These are phyloP conservation scores for Colletotrichum salicis DNA, from an alignment of 2,329 filamentous ascomycete species.

Conservation along the genomic window DNA sequence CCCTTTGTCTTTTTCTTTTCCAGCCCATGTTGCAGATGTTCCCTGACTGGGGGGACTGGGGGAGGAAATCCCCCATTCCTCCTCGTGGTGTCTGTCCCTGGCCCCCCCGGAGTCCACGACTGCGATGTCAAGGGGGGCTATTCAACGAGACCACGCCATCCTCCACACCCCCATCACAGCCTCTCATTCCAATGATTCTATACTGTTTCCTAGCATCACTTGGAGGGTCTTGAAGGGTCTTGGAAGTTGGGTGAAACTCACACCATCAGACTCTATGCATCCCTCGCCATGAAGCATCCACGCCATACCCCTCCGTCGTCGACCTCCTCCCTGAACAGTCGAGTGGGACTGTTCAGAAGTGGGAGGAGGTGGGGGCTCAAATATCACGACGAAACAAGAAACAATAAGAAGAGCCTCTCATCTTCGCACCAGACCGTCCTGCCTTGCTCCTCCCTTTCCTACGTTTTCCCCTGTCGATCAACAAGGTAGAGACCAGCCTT, in stretches of 20 bases:
- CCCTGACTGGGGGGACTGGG: background rate
- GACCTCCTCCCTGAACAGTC: background rate
- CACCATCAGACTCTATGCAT: conserved; percentile 14
- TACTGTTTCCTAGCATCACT: background rate
- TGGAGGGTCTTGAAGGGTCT: background rate
- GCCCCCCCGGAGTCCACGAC: background rate
- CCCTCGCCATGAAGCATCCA: conserved; percentile 10
- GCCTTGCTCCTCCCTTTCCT: background rate
- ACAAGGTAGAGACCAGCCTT: background rate
- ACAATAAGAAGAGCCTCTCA: background rate
- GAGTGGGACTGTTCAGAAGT: no score
- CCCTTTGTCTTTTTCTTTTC: background rate
- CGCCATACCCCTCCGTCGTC: background rate
- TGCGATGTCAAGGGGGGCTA: background rate
- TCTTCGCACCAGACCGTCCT: background rate
- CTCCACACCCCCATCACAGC: background rate
- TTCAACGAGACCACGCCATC: background rate
- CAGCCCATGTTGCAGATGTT: background rate
- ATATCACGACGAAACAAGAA: background rate
- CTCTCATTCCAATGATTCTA: background rate
- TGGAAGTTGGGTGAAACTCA: conserved; percentile 17
- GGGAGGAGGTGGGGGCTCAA: background rate
- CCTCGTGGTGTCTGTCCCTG: background rate
- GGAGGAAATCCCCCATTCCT: background rate
- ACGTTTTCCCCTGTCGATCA: background rate